Conservation (phyloP, 805 yeast genomes). For the Candida oleophila region DNA sequence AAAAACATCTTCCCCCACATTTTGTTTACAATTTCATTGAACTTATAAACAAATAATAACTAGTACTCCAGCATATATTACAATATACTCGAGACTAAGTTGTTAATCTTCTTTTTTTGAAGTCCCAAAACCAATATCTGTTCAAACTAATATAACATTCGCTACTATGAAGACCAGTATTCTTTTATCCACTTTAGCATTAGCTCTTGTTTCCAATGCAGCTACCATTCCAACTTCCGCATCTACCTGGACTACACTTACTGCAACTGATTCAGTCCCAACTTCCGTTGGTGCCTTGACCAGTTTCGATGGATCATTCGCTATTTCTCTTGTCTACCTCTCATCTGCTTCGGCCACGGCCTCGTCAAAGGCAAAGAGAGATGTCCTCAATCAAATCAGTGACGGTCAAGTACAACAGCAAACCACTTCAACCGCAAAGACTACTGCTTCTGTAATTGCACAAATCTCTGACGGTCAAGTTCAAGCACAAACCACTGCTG, state of each 20-base stretch:
- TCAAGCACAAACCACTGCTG: slow-evolving; percentile 21
- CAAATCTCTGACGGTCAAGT: slow-evolving; percentile 34
- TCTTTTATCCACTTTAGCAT: slow-evolving; percentile 12
- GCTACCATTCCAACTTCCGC: slow-evolving; percentile 27
- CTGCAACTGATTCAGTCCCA: slow-evolving; percentile 26
- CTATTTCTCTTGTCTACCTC: slow-evolving; percentile 28
- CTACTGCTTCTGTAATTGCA: slow-evolving; percentile 8
- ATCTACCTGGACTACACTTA: slow-evolving; percentile 24
- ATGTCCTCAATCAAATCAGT: slow-evolving; percentile 4
- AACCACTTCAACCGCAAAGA: not conserved
- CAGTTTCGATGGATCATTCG: slow-evolving; percentile 29
- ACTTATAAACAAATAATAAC: not conserved
- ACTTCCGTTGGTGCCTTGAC: slow-evolving; percentile 22
- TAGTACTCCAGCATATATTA: not conserved
- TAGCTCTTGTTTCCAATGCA: slow-evolving; percentile 12
- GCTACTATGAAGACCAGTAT: slow-evolving; percentile 9
- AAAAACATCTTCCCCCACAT: not conserved
- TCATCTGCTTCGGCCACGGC: slow-evolving; percentile 8
- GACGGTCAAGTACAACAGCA: not conserved
- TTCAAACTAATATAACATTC: not conserved
- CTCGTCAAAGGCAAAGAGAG: slow-evolving; percentile 8
- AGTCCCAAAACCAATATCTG: too few relatives aligned
- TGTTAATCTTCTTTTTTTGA: too few relatives aligned
- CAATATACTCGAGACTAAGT: too few relatives aligned
- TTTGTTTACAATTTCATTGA: not conserved